Evolutionary conservation across 139 green algal species (phyloP).

Genomic region (Haematococcus lacustris): DNA sequence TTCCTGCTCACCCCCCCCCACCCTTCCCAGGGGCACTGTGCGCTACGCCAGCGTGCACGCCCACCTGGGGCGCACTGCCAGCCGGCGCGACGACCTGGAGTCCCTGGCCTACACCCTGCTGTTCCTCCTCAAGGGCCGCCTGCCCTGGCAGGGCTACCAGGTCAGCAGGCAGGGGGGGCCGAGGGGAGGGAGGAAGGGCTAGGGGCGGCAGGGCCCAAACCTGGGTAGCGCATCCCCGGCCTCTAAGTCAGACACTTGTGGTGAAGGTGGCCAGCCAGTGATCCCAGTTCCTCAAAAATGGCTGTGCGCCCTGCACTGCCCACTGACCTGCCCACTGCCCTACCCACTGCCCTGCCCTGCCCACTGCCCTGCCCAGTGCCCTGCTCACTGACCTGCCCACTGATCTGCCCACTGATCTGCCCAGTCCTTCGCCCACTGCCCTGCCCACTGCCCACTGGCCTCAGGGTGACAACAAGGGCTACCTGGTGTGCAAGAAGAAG

Average conservation of each 20-base stretch:
- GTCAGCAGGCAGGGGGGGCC: slow-evolving; percentile 20
- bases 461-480: slow-evolving; percentile 97
- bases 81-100: slow-evolving; percentile 92
- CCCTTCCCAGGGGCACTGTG: slow-evolving; percentile 92
- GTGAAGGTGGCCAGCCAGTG: no score
- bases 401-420: no score
- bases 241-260: not conserved
- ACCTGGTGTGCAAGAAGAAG: slow-evolving; percentile 99
- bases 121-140: slow-evolving; percentile 86
- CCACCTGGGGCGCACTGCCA: slow-evolving; percentile 92
- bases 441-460: not conserved
- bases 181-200: not conserved
- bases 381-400: no score
- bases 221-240: no score
- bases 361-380: no score
- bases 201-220: not conserved
- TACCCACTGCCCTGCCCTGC: no score
- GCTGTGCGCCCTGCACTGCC: no score
- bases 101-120: slow-evolving; percentile 97
- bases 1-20: no score
- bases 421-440: not conserved
- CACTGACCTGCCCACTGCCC: not conserved
- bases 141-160: slow-evolving; percentile 92
- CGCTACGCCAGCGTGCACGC: slow-evolving; percentile 96
- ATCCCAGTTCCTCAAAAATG: no score